These are phyloP conservation scores for Claviceps digitariae DNA, from an alignment of 2,329 filamentous ascomycete species.

Conservation along the genomic window DNA sequence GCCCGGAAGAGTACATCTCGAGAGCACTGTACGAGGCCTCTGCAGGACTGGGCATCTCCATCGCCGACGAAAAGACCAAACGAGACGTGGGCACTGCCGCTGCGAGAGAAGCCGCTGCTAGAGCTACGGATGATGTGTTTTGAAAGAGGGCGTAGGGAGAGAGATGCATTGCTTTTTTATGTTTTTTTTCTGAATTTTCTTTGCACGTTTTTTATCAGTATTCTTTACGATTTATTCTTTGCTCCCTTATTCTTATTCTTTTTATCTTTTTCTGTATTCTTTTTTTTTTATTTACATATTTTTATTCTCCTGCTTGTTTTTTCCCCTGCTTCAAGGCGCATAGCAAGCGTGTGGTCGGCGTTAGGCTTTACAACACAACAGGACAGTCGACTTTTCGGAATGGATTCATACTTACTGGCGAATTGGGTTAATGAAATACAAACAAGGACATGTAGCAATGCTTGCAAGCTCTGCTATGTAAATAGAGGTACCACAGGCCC, in stretches of 20 bases:
- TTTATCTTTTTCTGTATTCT: background rate
- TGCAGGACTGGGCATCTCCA: slow-evolving; percentile 73
- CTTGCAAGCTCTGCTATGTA: no score
- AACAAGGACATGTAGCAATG: no score
- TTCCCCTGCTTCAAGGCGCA: background rate
- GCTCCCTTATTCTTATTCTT: background rate
- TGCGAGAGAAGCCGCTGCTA: slow-evolving; percentile 23
- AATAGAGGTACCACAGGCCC: no score
- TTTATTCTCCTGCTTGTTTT: no score
- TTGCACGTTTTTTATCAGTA: background rate
- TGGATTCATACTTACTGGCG: no score
- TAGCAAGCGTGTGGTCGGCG: background rate
- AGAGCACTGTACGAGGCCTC: slow-evolving; percentile 81
- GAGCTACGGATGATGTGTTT: slow-evolving; percentile 26
- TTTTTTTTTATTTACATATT: background rate
- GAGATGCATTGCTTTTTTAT: background rate
- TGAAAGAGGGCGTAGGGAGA: slow-evolving; percentile 10
- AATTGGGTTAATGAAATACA: no score
- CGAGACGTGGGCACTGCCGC: slow-evolving; percentile 20
- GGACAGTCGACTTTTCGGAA: no score
- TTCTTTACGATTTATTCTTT: background rate
- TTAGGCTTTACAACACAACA: no score
- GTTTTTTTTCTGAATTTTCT: background rate
- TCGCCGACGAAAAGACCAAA: slow-evolving; percentile 58
- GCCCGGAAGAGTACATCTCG: slow-evolving; percentile 66